A percentile compares a stretch with the other conserved stretches of the same genome.
Conservation (phyloP, 345 rosid species). For the Corchorus capsularis region DNA sequence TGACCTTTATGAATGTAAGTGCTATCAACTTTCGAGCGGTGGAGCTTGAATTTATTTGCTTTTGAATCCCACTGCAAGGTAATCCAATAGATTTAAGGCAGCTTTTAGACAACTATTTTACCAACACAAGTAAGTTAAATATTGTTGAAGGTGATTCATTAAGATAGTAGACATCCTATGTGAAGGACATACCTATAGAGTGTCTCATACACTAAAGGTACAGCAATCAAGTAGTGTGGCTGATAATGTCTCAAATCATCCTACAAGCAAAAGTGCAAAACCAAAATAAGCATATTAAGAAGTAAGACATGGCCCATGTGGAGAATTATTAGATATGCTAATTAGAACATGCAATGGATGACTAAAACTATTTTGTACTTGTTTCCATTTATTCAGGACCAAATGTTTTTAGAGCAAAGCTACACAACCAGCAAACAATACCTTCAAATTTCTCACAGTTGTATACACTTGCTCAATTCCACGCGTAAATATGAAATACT, state of each 20-base stretch:
- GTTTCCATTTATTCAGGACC: neutral
- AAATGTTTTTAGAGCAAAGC: neutral
- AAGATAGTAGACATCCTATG: neutral
- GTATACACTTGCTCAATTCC: constrained; percentile 92
- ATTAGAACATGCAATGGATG: neutral
- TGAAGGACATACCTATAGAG: constrained; percentile 67
- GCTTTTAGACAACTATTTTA: neutral
- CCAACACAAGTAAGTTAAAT: neutral
- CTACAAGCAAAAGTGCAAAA: constrained; percentile 33
- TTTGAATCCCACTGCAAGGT: constrained; percentile 81
- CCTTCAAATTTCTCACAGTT: constrained; percentile 74
- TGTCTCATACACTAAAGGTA: constrained; percentile 93
- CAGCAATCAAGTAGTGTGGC: constrained; percentile 83
- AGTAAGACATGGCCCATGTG: neutral
- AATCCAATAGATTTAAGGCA: constrained; percentile 12
- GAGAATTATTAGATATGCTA: neutral
- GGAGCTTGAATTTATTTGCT: constrained; percentile 75
- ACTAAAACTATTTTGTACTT: neutral
- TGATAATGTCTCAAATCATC: constrained; percentile 83
- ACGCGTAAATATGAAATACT: constrained; percentile 71
- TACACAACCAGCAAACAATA: constrained; percentile 27
- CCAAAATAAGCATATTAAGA: neutral
- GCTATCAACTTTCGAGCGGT: constrained; percentile 65
- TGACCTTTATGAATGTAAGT: constrained; percentile 58
- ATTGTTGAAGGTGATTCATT: no score